Percentiles rank a stretch among this genome's conserved stretches.
Conservation (phyloP, 1,139 yeast genomes). For the Protomyces pachydermus region DNA sequence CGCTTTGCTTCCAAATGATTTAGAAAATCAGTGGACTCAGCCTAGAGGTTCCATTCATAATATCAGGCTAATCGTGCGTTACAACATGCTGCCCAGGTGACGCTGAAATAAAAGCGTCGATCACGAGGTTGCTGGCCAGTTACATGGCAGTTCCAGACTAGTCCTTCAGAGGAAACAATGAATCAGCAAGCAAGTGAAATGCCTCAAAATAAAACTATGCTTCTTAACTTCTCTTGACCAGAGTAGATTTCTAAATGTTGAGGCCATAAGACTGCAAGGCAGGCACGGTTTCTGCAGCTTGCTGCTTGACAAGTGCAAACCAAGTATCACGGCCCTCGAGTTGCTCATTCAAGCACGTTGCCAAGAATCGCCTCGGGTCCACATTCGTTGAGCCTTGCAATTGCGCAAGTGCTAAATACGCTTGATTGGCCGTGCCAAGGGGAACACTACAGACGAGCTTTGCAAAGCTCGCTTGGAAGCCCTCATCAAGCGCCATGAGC, state of each 20-base stretch:
- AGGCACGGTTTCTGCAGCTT: background rate
- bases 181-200: background rate
- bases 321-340: conserved; percentile 33
- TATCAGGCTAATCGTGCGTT: too few relatives aligned
- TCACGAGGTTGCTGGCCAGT: too few relatives aligned
- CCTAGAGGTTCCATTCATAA: too few relatives aligned
- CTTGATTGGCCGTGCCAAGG: conserved; percentile 63
- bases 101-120: too few relatives aligned
- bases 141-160: too few relatives aligned
- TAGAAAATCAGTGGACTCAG: too few relatives aligned
- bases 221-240: too few relatives aligned
- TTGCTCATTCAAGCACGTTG: conserved; percentile 33
- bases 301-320: background rate
- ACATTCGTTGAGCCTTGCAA: background rate
- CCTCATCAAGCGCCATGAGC: conserved; percentile 39
- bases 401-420: conserved; percentile 49
- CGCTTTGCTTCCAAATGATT: too few relatives aligned
- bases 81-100: too few relatives aligned
- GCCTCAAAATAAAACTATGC: background rate
- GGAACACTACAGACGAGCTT: conserved; percentile 42
- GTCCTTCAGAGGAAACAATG: too few relatives aligned
- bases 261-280: background rate
- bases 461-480: conserved; percentile 83
- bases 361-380: conserved; percentile 42
- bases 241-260: background rate